Base-by-base conservation (phyloP, 306 rosid species). In the Lathyrus oleraceus region DNA sequence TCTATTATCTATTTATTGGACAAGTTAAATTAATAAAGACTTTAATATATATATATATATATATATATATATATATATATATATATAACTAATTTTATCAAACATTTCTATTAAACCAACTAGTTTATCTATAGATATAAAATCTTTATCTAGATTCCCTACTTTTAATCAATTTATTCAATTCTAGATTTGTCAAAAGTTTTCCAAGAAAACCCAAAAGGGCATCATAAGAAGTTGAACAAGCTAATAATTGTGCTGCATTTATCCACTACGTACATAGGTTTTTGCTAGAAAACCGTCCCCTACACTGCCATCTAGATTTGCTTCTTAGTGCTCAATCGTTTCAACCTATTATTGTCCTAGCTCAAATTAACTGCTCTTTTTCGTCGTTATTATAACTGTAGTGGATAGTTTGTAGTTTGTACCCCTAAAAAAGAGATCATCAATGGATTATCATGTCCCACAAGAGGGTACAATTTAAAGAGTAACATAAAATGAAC, bases 241-340 rank as follows among this genome's bases (percentile, higher is more conserved):
- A 32, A 42, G 4, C 38, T 30, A 52, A 68, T 68, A 57, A 58
- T 59, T 28, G 62, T 17, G 57, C 6, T 42, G 16, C 35, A 28
- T 65, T 65, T 66, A 0, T 67, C 27, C 52, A 64, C 28, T 1
- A 10, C 10, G 2, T 0, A 10, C 20, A 2, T 23, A 23, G 56
- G 12, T 5, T 17, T 2, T 42, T 72, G 11, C 2, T 57, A 5
- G 61, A 49, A 36, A 35, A 53, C 0, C 65, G 78, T 58, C 82
- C 82, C 82, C 82, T 53, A 78, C 82, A 59, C 12, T 53, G 12
- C 0, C 51, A 23, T 39, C 59, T 65, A 66, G 2, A 61, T 79
- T 79, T 68, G 61, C 79, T 67, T 61, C 47, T 43, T 2, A 28
- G 74, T 78, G 83, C 79, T 21, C 20, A 15, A 14, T 49, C 38